These are phyloP conservation scores for Aureobasidium leucospermi DNA, from an alignment of 2,329 filamentous ascomycete genomes.

Conservation along the genomic window DNA sequence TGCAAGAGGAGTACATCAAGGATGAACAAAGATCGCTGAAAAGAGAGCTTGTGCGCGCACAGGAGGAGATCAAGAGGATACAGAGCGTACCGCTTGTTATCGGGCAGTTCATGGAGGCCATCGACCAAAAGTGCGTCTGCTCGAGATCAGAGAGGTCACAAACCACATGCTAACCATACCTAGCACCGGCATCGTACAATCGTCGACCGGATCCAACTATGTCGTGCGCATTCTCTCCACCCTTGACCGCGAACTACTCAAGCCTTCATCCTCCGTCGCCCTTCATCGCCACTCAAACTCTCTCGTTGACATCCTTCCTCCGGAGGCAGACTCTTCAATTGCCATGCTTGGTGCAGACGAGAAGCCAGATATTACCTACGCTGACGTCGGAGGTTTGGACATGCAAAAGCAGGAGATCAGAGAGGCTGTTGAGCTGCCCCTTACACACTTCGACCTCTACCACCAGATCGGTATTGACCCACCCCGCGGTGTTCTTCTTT, in stretches of 20 bases:
- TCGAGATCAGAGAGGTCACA: conserved; percentile 11
- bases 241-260: conserved; percentile 94
- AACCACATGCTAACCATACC: conserved; percentile 11
- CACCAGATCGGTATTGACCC: conserved; percentile 99
- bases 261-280: conserved; percentile 94
- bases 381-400: conserved; percentile 92
- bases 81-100: conserved; percentile 97
- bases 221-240: conserved; percentile 97
- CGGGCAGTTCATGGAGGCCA: conserved; percentile 99
- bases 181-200: conserved; percentile 96
- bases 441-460: conserved; percentile 98
- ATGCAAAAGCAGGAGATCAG: conserved; percentile 99
- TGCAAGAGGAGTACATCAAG: conserved; percentile 99
- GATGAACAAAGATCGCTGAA: conserved; percentile 87
- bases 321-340: conserved; percentile 96
- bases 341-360: conserved; percentile 95
- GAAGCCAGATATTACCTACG: conserved; percentile 97
- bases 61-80: conserved; percentile 99
- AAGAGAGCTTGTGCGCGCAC: conserved; percentile 89
- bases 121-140: conserved; percentile 79
- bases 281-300: conserved; percentile 98
- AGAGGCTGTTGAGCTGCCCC: conserved; percentile 90
- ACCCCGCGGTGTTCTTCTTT: conserved; percentile 89
- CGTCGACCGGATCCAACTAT: conserved; percentile 96
- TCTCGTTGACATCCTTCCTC: conserved; percentile 96